Percentiles rank a stretch among this genome's conserved stretches.
Evolutionary conservation across 345 rosid genomes (phyloP).

Genomic region (Moricandia arvensis): DNA sequence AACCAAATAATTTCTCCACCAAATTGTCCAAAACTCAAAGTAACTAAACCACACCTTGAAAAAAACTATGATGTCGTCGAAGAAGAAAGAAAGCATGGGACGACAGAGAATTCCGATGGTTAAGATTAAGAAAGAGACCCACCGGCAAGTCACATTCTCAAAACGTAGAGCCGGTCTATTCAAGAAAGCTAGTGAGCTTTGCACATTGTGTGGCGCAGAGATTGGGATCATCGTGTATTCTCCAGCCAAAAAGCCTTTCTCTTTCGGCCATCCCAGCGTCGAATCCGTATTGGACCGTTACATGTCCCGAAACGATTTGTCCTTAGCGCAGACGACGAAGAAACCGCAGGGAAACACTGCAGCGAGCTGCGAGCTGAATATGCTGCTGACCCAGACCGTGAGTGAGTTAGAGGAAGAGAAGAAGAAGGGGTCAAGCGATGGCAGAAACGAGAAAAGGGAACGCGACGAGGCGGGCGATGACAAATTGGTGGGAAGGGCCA

Average conservation of each 20-base stretch:
- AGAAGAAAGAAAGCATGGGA: constrained; percentile 4
- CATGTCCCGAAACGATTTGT: background rate
- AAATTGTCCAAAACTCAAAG: background rate
- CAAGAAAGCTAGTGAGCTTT: constrained; percentile 8
- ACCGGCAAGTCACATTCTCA: background rate
- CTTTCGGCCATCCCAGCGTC: constrained; percentile 1
- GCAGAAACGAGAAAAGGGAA: background rate
- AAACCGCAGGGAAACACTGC: background rate
- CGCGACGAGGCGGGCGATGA: background rate
- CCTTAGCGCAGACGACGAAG: background rate
- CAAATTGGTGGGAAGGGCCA: background rate
- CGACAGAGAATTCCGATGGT: constrained; percentile 1
- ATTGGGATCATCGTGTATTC: constrained; percentile 4
- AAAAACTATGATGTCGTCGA: background rate
- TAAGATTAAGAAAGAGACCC: background rate
- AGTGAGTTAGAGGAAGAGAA: constrained; percentile 5
- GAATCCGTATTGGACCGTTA: constrained; percentile 1
- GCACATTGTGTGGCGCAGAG: background rate
- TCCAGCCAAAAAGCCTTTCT: background rate
- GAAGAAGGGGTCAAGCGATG: background rate
- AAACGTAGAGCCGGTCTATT: constrained; percentile 2
- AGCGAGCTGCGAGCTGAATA: background rate
- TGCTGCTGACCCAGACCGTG: background rate
- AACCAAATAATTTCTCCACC: background rate
- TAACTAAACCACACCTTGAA: background rate